phyloP scores from a whole-genome alignment of 371 early-diverging fungal species.

The Mycotypha africana region DNA sequence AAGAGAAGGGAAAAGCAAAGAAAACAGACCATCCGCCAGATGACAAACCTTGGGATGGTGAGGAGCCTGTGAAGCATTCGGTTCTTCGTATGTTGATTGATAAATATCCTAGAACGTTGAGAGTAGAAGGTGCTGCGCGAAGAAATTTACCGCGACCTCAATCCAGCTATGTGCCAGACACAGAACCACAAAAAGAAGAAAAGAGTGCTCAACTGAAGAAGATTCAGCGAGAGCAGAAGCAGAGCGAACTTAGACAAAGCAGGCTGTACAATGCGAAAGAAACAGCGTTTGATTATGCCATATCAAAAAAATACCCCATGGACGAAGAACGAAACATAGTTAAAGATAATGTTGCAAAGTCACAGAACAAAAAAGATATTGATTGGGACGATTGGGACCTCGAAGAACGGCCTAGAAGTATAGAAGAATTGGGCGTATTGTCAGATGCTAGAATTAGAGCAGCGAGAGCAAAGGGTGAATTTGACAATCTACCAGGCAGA shows the following conservation, averaged over 20 bases:
- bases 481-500: constrained; percentile 40
- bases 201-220: constrained; percentile 22
- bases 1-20: no score
- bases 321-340: constrained; percentile 2
- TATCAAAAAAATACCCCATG: constrained; percentile 10
- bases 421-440: constrained; percentile 16
- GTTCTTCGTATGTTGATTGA: constrained; percentile 32
- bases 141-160: constrained; percentile 23
- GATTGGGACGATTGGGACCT: constrained; percentile 12
- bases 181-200: constrained; percentile 3
- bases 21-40: no score
- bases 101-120: constrained; percentile 22
- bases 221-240: constrained; percentile 7
- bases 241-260: constrained; percentile 13
- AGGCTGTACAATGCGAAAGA: constrained; percentile 19
- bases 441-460: constrained; percentile 38
- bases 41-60: constrained; percentile 29
- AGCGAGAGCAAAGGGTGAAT: constrained; percentile 37
- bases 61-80: constrained; percentile 22
- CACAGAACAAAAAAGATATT: constrained; percentile 2
- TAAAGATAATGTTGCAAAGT: neutral
- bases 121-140: constrained; percentile 32
- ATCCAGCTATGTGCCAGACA: constrained; percentile 1
- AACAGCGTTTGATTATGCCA: constrained; percentile 19
- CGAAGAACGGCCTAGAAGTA: constrained; percentile 2